Base-by-base conservation (phyloP, 2,329 filamentous ascomycete species). In the Fusarium papillatum region DNA sequence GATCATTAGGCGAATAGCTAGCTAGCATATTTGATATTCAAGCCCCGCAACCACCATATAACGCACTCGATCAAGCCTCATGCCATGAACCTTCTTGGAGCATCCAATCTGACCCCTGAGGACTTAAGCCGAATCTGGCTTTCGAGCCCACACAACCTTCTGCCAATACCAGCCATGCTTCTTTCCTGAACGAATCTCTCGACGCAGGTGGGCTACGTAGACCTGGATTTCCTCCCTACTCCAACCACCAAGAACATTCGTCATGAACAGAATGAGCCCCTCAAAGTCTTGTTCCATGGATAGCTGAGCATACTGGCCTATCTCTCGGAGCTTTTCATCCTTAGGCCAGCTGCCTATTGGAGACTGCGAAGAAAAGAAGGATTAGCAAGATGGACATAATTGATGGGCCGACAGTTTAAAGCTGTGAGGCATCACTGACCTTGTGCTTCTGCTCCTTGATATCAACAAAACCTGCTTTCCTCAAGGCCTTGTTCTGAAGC, bases 391-490 rank as follows among this genome's bases (percentile, higher is more conserved):
- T 38, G 16, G 17, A 11, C 2, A 24, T 41, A 6, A 16, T 39
- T 26, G 22, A 41, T 29, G 9, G 24, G 19, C 1, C 26, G 14
- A n/a, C 19, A 31, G 0, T 7, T 19, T 31, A 3, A 29, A 3
- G 10, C 31, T 34, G 31, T 34, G 31, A 34, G 31, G 31, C 24
- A 26, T 22, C 50, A 24, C 39, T 24, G 2, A 31, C 60, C 60
- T 63, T 63, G 60, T 46, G 31, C 60, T 11, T 16, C 26, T 46
- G 46, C 41, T 63, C 34, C 9, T 57, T 50, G 13, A 81, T 68
- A 53, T 78, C 72, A 13, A 77, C 74, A 43, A 80, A 79, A 34
- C 80, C 80, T n/a, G 74, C 76, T 11, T 73, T 71, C 19, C 67
- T 50, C 64, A 80, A 73, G 11, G 26, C 53, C 48, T 66, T 62